Evolutionary conservation across 805 yeast species (phyloP), one percentile per base, ranked within the genome.

Genomic region (Candida odintsovae): DNA sequence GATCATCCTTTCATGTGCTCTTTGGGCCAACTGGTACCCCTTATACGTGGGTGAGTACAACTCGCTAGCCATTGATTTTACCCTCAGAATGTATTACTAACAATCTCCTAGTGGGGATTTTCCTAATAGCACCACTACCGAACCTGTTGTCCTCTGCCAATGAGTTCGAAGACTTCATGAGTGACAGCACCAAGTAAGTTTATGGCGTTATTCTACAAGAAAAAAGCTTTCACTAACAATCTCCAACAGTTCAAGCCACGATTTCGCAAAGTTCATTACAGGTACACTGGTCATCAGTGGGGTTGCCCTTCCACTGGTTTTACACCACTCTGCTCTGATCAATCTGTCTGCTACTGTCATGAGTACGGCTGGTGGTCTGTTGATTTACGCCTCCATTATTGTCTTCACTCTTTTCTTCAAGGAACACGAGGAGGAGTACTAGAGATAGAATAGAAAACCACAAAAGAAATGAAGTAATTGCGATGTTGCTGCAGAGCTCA

Each of bases 1-100:
- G 52, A 89, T 90, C 39, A 86, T 92, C 22, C 72, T 94, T 29
- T 89, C 96, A 40, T 90, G 96, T 44, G 92, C 94, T 3, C 72
- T 94, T 12, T 88, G 80, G 69, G 86, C 87, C 41, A 90, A 89
- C 64, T 94, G 97, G 95, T 80, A 84, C 58, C 98, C 99, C 33
- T 74, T 92, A 48, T 75, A 83, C 35, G 88, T 86, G 54, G 75
- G 77, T 73, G 52, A 41, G 77, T 71, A 21, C 15, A 19, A n/a
- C 19, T 11, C 11, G 21, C n/a, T 35, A 35, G 7, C 6, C 6
- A 20, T 19, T 19, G 23, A 12, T 13, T 16, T 18, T 8, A 10
- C 3, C 36, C 20, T 3, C 36, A 18, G 13, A 10, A 8, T 16
- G 20, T 5, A 33, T 33, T 8, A 33, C 36, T 33, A 33, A 33